These are phyloP conservation scores for Orbilia blumenaviensis DNA, from an alignment of 2,329 filamentous ascomycete species.

Conservation along the genomic window DNA sequence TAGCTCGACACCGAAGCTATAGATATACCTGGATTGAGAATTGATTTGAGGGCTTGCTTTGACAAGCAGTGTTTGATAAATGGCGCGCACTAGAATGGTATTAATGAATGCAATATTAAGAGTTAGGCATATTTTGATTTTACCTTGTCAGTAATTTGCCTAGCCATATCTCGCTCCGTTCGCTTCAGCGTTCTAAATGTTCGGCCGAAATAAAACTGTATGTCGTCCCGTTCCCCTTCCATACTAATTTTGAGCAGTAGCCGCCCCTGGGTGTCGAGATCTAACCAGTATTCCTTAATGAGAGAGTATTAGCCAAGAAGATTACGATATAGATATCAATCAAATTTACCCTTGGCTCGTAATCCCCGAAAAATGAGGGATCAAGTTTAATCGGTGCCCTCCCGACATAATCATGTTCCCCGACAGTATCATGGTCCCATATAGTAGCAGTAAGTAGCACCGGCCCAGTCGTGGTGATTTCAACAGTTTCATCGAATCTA, in stretches of 20 bases:
- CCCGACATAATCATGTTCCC: constrained; percentile 96
- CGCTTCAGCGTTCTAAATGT: constrained; percentile 94
- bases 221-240: constrained; percentile 98
- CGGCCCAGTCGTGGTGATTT: constrained; percentile 90
- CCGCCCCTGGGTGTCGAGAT: constrained; percentile 92
- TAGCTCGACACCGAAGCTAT: constrained; percentile 77
- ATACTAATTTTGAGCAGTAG: constrained; percentile 92
- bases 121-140: constrained; percentile 54
- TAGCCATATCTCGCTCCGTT: constrained; percentile 96
- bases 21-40: constrained; percentile 76
- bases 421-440: constrained; percentile 97
- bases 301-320: not conserved
- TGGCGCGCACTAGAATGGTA: constrained; percentile 76
- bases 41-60: constrained; percentile 76
- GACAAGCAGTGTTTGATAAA: constrained; percentile 93
- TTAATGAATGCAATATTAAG: not conserved
- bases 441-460: constrained; percentile 96
- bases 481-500: constrained; percentile 95
- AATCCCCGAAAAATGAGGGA: constrained; percentile 95
- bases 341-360: constrained; percentile 72
- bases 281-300: constrained; percentile 86
- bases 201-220: constrained; percentile 98
- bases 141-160: constrained; percentile 97
- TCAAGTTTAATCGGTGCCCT: constrained; percentile 98
- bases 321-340: not conserved